Evolutionary conservation across 179 eudicot species (phyloP).

Genomic region (Beta corolliflora): DNA sequence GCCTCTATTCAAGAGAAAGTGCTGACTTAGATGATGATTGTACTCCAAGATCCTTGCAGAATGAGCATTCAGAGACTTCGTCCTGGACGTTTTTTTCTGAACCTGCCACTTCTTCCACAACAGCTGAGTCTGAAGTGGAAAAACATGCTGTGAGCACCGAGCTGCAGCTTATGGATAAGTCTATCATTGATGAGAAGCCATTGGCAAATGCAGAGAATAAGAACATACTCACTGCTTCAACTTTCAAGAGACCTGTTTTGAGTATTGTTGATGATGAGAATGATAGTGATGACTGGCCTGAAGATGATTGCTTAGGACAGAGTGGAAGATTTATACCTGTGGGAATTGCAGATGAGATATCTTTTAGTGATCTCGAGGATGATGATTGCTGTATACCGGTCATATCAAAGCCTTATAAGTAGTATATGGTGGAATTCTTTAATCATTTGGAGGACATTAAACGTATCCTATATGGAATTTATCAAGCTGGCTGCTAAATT

Average conservation of each 20-base stretch:
- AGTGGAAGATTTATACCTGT: slow-evolving; percentile 34
- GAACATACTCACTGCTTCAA: slow-evolving; percentile 31
- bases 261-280: slow-evolving; percentile 58
- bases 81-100: slow-evolving; percentile 42
- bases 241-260: slow-evolving; percentile 31
- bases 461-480: slow-evolving; percentile 1
- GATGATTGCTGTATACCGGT: slow-evolving; percentile 64
- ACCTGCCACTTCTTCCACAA: slow-evolving; percentile 37
- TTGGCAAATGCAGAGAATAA: slow-evolving; percentile 29
- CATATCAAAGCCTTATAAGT: slow-evolving; percentile 34
- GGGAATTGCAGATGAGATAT: slow-evolving; percentile 71
- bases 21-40: slow-evolving; percentile 42
- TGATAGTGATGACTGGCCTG: slow-evolving; percentile 76
- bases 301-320: slow-evolving; percentile 61
- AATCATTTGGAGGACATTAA: slow-evolving; percentile 16
- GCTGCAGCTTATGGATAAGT: slow-evolving; percentile 47
- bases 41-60: slow-evolving; percentile 33
- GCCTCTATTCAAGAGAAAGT: slow-evolving; percentile 36
- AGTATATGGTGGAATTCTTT: slow-evolving; percentile 24
- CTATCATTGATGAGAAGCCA: slow-evolving; percentile 51
- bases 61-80: slow-evolving; percentile 36
- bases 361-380: slow-evolving; percentile 93
- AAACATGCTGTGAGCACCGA: slow-evolving; percentile 48
- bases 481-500: slow-evolving; percentile 11
- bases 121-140: slow-evolving; percentile 51